Percentiles rank a stretch among this genome's conserved stretches.
Conservation (phyloP, 1,284 basidiomycete species). For the Sanghuangporus sanghuang region DNA sequence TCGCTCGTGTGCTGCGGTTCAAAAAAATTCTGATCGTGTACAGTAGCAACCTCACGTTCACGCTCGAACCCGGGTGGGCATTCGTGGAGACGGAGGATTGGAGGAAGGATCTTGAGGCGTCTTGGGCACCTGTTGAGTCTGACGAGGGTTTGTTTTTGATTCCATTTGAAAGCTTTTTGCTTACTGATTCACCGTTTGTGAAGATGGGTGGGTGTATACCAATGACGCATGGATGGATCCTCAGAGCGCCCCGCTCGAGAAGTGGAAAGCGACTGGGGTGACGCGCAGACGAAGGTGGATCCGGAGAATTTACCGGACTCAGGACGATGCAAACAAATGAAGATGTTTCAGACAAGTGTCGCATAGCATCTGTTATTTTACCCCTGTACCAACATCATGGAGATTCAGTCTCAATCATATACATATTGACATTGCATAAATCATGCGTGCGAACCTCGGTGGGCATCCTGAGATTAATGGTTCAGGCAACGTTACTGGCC, state of each 20-base stretch:
- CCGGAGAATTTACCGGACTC: constrained; percentile 48
- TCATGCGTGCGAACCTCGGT: too few species aligned
- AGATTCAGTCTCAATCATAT: not conserved
- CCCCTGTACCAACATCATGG: not conserved
- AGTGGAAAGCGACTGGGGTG: constrained; percentile 37
- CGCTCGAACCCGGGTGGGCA: constrained; percentile 60
- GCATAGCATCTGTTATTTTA: not conserved
- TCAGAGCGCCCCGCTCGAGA: constrained; percentile 35
- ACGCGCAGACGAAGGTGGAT: constrained; percentile 65
- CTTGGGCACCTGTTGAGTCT: constrained; percentile 45
- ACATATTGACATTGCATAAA: too few species aligned
- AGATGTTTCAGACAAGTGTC: not conserved
- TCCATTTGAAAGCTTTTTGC: not conserved
- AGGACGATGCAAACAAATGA: not conserved
- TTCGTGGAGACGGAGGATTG: constrained; percentile 74
- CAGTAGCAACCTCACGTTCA: constrained; percentile 74
- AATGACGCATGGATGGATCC: constrained; percentile 65
- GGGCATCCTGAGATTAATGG: too few species aligned
- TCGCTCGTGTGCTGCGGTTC: too few species aligned
- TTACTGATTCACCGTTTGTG: not conserved
- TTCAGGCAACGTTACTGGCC: too few species aligned
- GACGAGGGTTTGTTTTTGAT: constrained; percentile 35
- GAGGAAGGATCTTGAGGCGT: constrained; percentile 56
- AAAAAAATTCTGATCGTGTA: constrained; percentile 1
- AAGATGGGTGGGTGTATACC: constrained; percentile 75